Conservation (phyloP, 2,329 filamentous ascomycete species). For the Teratosphaeria epicoccoides region DNA sequence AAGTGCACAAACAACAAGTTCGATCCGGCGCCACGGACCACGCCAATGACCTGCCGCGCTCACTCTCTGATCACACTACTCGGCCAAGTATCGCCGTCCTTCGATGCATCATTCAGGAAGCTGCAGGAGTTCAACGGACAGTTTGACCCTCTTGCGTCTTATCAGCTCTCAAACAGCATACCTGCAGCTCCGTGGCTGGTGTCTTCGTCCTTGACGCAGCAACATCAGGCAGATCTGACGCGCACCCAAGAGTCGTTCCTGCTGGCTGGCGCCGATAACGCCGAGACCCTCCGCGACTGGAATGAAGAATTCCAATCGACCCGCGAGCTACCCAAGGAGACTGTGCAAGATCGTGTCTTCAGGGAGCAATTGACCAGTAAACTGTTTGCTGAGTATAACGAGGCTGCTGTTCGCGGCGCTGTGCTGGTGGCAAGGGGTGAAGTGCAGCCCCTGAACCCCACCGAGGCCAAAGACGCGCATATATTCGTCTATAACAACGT, state of each 20-base stretch:
- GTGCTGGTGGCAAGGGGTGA: conserved; percentile 88
- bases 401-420: conserved; percentile 83
- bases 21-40: conserved; percentile 70
- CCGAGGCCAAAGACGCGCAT: conserved; percentile 82
- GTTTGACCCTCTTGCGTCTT: conserved; percentile 80
- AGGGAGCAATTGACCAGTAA: conserved; percentile 88
- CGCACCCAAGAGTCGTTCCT: conserved; percentile 88
- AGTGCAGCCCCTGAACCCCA: conserved; percentile 87
- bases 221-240: conserved; percentile 72
- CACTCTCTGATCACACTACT: conserved; percentile 83
- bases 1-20: conserved; percentile 93
- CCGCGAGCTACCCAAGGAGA: conserved; percentile 84
- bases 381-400: conserved; percentile 94
- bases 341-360: conserved; percentile 91
- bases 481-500: conserved; percentile 99
- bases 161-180: conserved; percentile 90
- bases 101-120: conserved; percentile 61
- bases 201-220: conserved; percentile 53
- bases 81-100: conserved; percentile 69
- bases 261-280: conserved; percentile 81
- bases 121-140: conserved; percentile 76
- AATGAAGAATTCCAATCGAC: conserved; percentile 99
- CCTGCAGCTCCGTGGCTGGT: conserved; percentile 90
- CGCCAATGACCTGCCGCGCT: conserved; percentile 66
- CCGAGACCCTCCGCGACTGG: conserved; percentile 92